Conservation (phyloP, 2,329 filamentous ascomycete genomes). For the Tolypocladium album region DNA sequence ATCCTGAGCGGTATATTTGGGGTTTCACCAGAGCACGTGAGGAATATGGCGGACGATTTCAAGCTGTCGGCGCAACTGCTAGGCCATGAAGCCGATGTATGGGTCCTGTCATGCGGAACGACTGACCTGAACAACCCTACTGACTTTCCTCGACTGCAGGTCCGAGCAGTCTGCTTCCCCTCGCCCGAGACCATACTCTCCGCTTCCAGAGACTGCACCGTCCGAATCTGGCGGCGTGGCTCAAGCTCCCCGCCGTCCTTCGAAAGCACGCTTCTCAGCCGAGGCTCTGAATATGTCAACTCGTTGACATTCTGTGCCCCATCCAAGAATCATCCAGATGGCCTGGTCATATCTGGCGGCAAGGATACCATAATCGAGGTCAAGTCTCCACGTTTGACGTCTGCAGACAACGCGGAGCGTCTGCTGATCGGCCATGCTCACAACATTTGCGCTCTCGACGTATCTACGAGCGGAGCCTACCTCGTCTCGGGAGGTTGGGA, state of each 20-base stretch:
- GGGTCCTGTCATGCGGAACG: not conserved
- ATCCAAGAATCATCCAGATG: slow-evolving; percentile 57
- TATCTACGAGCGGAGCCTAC: slow-evolving; percentile 58
- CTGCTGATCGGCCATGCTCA: slow-evolving; percentile 76
- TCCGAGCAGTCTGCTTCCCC: slow-evolving; percentile 76
- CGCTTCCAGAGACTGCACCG: slow-evolving; percentile 83
- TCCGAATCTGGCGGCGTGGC: slow-evolving; percentile 71
- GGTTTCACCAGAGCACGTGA: not conserved
- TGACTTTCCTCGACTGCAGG: slow-evolving; percentile 39
- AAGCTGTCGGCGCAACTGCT: slow-evolving; percentile 85
- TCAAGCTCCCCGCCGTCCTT: slow-evolving; percentile 58
- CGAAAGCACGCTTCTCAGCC: slow-evolving; percentile 66
- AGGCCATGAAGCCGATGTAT: slow-evolving; percentile 89
- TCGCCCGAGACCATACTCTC: slow-evolving; percentile 63
- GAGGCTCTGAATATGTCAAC: slow-evolving; percentile 82
- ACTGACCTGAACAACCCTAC: not conserved
- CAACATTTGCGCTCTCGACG: slow-evolving; percentile 82
- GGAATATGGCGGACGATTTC: slow-evolving; percentile 65
- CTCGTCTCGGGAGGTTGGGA: slow-evolving; percentile 95
- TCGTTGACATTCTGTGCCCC: slow-evolving; percentile 67
- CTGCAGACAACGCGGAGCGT: slow-evolving; percentile 71
- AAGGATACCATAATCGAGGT: slow-evolving; percentile 92
- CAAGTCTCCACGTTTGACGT: slow-evolving; percentile 54
- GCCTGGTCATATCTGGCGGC: slow-evolving; percentile 77
- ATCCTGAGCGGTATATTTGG: not conserved